Evolutionary conservation across 164 flowering plant genomes (phyloP).

Genomic region (Euptelea pleiosperma): DNA sequence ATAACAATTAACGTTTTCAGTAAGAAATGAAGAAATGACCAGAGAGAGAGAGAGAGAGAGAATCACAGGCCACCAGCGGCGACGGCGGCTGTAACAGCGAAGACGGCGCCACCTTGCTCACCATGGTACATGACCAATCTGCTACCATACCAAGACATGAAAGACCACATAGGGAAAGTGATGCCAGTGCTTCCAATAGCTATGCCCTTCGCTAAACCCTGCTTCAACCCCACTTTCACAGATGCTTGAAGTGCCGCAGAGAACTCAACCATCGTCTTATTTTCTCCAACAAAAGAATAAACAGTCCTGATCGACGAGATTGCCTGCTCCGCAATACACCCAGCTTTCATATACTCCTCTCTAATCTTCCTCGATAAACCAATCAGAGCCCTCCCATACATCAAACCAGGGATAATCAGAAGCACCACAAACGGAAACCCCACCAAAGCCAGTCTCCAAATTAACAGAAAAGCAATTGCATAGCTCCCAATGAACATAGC

Average conservation of each 20-base stretch:
- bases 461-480: slow-evolving; percentile 43
- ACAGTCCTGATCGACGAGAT: slow-evolving; percentile 80
- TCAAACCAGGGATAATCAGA: slow-evolving; percentile 72
- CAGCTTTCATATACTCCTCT: slow-evolving; percentile 67
- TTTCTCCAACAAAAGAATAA: slow-evolving; percentile 78
- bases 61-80: slow-evolving; percentile 83
- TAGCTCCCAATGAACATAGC: slow-evolving; percentile 60
- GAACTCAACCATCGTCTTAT: slow-evolving; percentile 48
- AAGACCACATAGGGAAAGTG: slow-evolving; percentile 72
- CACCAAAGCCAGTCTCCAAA: slow-evolving; percentile 76
- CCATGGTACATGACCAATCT: slow-evolving; percentile 73
- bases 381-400: slow-evolving; percentile 69
- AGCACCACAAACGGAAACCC: slow-evolving; percentile 63
- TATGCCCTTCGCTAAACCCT: slow-evolving; percentile 80
- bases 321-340: slow-evolving; percentile 68
- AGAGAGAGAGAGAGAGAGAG: too few species aligned
- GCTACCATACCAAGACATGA: slow-evolving; percentile 75
- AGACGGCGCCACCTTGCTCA: slow-evolving; percentile 71
- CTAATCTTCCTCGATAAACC: slow-evolving; percentile 50
- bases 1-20: too few species aligned
- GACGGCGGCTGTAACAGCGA: slow-evolving; percentile 62
- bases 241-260: slow-evolving; percentile 63
- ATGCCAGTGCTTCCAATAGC: slow-evolving; percentile 83
- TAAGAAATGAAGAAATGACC: too few species aligned
- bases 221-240: slow-evolving; percentile 57